A percentile compares a stretch with the other conserved stretches of the same genome.
phyloP scores from a whole-genome alignment of 2,329 filamentous ascomycete genomes.

The Epichloe brachyelytri region DNA sequence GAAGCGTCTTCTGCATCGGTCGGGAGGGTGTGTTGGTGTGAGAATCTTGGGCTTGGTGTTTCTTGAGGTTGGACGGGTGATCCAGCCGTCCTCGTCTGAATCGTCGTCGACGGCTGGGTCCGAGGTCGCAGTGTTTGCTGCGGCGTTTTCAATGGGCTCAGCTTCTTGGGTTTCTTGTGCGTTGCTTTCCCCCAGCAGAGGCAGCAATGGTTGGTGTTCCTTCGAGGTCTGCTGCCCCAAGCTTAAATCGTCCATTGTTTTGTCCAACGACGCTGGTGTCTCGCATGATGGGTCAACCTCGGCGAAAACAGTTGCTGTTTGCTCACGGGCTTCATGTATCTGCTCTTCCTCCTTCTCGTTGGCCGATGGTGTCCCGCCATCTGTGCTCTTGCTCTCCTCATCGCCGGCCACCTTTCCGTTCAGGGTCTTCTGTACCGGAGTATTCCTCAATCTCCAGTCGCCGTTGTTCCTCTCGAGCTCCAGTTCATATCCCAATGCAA shows the following conservation, averaged over 20 bases:
- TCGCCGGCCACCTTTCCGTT: conserved; percentile 44
- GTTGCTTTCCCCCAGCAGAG: not conserved
- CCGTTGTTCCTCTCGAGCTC: conserved; percentile 85
- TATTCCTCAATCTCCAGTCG: conserved; percentile 69
- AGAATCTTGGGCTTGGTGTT: conserved; percentile 60
- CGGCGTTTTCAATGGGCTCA: conserved; percentile 6
- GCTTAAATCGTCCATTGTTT: conserved; percentile 13
- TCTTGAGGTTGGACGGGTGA: conserved; percentile 83
- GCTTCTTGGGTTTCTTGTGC: not conserved
- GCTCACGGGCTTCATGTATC: not conserved
- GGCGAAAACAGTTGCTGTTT: not conserved
- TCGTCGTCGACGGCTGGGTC: conserved; percentile 25
- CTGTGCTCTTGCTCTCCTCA: not conserved
- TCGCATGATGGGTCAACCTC: conserved; percentile 13
- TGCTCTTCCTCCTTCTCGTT: conserved; percentile 13
- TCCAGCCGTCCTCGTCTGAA: conserved; percentile 63
- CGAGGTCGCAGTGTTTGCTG: conserved; percentile 3
- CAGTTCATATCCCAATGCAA: conserved; percentile 88
- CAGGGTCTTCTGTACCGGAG: conserved; percentile 64
- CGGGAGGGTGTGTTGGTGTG: conserved; percentile 30
- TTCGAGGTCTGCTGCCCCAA: conserved; percentile 7
- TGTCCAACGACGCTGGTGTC: conserved; percentile 2
- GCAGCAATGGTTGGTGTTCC: not conserved
- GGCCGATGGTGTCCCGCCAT: conserved; percentile 24
- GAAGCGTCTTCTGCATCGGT: conserved; percentile 51